These are phyloP conservation scores for Psophocarpus tetragonolobus DNA, from an alignment of 306 rosid genomes.

Conservation along the genomic window DNA sequence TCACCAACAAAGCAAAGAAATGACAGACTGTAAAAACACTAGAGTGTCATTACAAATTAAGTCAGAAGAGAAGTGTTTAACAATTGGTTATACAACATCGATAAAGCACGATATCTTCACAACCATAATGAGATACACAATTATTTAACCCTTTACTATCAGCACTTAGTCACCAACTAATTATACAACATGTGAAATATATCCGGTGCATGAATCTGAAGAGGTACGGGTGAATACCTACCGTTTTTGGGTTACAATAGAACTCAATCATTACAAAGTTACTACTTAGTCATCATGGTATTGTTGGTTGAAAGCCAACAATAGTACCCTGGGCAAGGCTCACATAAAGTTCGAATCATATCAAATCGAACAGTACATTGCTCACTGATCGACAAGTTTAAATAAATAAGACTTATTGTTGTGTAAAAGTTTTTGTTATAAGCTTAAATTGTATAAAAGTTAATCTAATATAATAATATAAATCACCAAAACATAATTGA, in stretches of 20 bases:
- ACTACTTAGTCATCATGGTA: not conserved
- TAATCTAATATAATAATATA: not conserved
- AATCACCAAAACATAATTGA: not conserved
- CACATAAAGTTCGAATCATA: not conserved
- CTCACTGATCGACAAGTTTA: not conserved
- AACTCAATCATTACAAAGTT: constrained; percentile 1
- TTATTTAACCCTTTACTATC: not conserved
- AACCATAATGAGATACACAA: not conserved
- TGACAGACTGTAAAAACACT: not conserved
- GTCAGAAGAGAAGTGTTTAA: not conserved
- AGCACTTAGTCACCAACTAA: not conserved
- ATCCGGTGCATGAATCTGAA: constrained; percentile 6
- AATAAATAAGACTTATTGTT: not conserved
- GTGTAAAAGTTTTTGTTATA: not conserved
- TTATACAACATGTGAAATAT: not conserved
- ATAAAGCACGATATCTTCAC: not conserved
- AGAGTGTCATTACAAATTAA: not conserved
- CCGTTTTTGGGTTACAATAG: not conserved
- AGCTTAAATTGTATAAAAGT: not conserved
- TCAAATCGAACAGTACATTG: not conserved
- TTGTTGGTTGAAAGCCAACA: constrained; percentile 5
- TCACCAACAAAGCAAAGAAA: not conserved
- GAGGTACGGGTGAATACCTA: not conserved
- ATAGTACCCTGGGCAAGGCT: not conserved
- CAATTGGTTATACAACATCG: not conserved